phyloP scores from a whole-genome alignment of 179 eudicot species.

The Pouteria campechiana region DNA sequence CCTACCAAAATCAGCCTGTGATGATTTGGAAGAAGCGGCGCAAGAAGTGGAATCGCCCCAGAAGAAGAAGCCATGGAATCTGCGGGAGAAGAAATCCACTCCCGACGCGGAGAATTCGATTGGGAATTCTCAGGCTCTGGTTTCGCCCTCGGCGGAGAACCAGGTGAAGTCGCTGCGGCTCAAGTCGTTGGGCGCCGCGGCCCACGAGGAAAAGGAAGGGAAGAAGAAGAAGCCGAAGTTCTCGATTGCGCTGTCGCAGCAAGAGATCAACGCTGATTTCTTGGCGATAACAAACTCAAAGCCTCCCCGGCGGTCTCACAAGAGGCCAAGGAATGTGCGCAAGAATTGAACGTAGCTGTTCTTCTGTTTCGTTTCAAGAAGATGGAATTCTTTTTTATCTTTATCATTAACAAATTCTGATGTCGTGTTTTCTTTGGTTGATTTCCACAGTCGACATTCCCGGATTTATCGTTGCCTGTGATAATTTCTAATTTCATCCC shows the following conservation, averaged over 20 bases:
- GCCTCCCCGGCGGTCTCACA: slow-evolving; percentile 52
- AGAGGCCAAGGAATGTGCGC: slow-evolving; percentile 42
- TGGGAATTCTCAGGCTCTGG: no score
- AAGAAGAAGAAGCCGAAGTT: slow-evolving; percentile 32
- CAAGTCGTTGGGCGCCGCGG: no score
- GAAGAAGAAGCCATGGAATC: no score
- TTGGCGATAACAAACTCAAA: slow-evolving; percentile 27
- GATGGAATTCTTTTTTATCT: not conserved
- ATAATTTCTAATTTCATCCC: slow-evolving; percentile 46
- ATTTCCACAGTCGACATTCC: slow-evolving; percentile 30
- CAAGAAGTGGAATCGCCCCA: no score
- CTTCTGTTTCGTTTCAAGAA: slow-evolving; percentile 3
- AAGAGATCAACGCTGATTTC: slow-evolving; percentile 60
- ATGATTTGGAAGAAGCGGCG: no score
- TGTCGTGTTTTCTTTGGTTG: slow-evolving; percentile 12
- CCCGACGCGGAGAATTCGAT: no score
- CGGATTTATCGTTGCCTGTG: slow-evolving; percentile 47
- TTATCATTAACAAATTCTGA: not conserved
- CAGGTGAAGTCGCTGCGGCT: no score
- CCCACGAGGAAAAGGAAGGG: no score
- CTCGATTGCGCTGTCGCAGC: slow-evolving; percentile 35
- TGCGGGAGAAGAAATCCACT: no score
- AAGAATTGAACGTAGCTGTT: slow-evolving; percentile 61
- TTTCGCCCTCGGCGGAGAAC: no score
- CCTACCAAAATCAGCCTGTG: no score